Evolutionary conservation across 148 eudicot species (phyloP).

Genomic region (Amaranthus cruentus): DNA sequence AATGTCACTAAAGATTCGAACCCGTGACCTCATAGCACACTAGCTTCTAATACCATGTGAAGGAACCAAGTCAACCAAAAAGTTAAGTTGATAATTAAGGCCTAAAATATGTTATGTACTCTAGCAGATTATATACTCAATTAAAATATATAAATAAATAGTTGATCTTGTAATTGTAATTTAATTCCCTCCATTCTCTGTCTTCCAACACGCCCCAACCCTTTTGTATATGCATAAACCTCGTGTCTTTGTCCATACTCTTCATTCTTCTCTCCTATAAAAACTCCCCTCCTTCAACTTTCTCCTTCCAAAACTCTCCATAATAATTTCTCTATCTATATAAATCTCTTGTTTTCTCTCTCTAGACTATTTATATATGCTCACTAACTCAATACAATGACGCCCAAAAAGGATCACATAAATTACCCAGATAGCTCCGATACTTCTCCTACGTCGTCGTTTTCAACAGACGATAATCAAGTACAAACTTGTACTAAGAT

Average conservation of each 20-base stretch:
- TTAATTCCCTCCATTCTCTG: not conserved
- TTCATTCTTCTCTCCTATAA: slow-evolving; percentile 8
- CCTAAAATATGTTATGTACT: too few relatives aligned
- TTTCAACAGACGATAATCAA: not conserved
- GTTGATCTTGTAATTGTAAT: not conserved
- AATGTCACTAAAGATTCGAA: too few relatives aligned
- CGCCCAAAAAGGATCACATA: not conserved
- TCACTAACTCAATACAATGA: slow-evolving; percentile 3
- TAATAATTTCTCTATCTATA: not conserved
- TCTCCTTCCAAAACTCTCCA: not conserved
- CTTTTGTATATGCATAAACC: slow-evolving; percentile 7
- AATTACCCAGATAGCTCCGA: not conserved
- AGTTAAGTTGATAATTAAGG: too few relatives aligned
- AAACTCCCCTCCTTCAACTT: not conserved
- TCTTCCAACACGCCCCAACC: not conserved
- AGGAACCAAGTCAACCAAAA: too few relatives aligned
- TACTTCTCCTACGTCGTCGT: slow-evolving; percentile 3
- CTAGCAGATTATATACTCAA: not conserved
- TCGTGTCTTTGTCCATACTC: slow-evolving; percentile 32
- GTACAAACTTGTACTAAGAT: too few relatives aligned
- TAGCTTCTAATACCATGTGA: too few relatives aligned
- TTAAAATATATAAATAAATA: slow-evolving; percentile 5
- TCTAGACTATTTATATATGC: not conserved
- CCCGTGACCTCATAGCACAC: too few relatives aligned
- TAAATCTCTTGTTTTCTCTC: not conserved